Conservation (phyloP, 331 rosid species). For the Quercus tomentella region DNA sequence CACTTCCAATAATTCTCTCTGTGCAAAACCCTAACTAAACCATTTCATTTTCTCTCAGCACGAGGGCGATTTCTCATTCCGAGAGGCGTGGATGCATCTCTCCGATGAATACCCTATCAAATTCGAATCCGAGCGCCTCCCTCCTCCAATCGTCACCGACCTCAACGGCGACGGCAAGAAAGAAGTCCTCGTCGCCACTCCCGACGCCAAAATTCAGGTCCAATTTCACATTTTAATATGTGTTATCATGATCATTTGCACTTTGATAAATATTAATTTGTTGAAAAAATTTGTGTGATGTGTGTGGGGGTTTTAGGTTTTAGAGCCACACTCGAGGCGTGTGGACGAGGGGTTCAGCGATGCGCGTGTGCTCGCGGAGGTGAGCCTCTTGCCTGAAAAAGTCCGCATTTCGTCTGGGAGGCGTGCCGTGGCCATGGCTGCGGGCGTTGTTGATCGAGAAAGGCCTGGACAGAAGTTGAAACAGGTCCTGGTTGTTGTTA, state of each 20-base stretch:
- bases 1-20: neutral
- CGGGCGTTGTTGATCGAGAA: slow-evolving; percentile 74
- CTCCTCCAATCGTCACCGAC: slow-evolving; percentile 93
- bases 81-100: slow-evolving; percentile 96
- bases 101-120: slow-evolving; percentile 89
- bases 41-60: slow-evolving; percentile 45
- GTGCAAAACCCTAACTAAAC: slow-evolving; percentile 7
- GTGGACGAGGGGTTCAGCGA: slow-evolving; percentile 91
- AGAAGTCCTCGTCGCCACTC: slow-evolving; percentile 87
- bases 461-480: slow-evolving; percentile 63
- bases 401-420: slow-evolving; percentile 83
- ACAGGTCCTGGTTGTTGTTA: slow-evolving; percentile 89
- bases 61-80: slow-evolving; percentile 89
- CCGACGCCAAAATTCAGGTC: slow-evolving; percentile 97
- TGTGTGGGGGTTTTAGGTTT: slow-evolving; percentile 41
- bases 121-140: slow-evolving; percentile 92
- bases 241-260: neutral
- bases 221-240: neutral
- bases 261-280: neutral
- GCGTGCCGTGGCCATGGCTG: slow-evolving; percentile 93
- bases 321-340: slow-evolving; percentile 89
- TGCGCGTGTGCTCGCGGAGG: slow-evolving; percentile 73
- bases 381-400: slow-evolving; percentile 89
- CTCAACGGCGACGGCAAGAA: slow-evolving; percentile 96
- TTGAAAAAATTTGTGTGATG: neutral